Evolutionary conservation across 169 alveolate genomes (phyloP), one percentile per base, ranked within the genome.

Genomic region (Sarcocystis neurona): DNA sequence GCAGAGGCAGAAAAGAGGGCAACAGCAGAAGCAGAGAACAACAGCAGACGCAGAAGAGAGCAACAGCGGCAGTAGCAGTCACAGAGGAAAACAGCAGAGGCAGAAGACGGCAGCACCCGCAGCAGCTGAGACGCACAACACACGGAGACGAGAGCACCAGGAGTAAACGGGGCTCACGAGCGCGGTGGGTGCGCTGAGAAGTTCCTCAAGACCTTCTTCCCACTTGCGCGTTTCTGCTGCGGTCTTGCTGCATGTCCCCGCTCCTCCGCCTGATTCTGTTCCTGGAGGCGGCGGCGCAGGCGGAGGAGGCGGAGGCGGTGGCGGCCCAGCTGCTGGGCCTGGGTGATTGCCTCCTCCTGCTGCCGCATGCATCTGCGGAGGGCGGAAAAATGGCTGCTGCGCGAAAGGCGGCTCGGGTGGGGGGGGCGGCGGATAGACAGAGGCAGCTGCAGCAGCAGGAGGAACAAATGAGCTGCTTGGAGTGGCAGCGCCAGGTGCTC

Each of bases 281-380:
- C 39, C 75, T 34, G 75, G 75, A 1, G 75, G 75, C 75, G 75
- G 75, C 75, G 75, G 75, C 27, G 75, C 46, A 27, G 72, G 72
- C 39, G 72, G 72, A 3, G 72, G 34, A 58, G 72, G 72, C 72
- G 39, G 39, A 8, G 60, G 60, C 60, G 60, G 60, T 6, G 72
- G 72, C 15, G 72, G 72, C 72, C 72, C 60, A 10, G 39, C 72
- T 58, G 72, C 72, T 3, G 72, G n/a, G n/a, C n/a, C n/a, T n/a
- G n/a, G n/a, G n/a, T n/a, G n/a, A n/a, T 60, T 5, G 12, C 43
- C 30, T 10, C 15, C 32, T 2, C 12, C 15, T 60, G 74, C 32
- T 60, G 74, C 12, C 15, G 32, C 8, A 2, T n/a, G 32, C 15
- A 60, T 10, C 30, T 0, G 84, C 60, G 27, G 46, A 8, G 20